Base-by-base conservation (phyloP, 441 rosid species). In the Omphalea diandra region DNA sequence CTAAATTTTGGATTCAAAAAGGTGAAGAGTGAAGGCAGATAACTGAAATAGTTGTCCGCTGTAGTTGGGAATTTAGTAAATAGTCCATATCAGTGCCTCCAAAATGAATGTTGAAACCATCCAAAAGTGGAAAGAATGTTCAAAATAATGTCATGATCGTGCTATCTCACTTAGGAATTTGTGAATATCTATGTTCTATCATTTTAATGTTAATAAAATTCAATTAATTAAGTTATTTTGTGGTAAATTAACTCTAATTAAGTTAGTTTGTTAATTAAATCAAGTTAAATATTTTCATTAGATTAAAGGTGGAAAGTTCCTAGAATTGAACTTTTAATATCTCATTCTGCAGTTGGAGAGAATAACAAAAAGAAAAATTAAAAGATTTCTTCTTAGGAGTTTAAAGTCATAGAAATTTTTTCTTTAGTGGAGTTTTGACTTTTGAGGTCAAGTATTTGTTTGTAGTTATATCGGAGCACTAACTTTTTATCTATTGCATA, bases 101-200 rank as follows among this genome's bases (percentile, higher is more conserved):
- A n/a, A n/a, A 15, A 55, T 60, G 52, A 59, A 55, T 40, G 62
- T 55, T 68, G 29, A 68, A 41, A 68, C 63, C 63, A 40, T 10
- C 49, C 11, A 27, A 36, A 52, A 36, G 53, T 17, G 9, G 26
- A 26, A 58, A 40, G 17, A 54, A 17, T 0, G 26, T 10, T 47
- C 4, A 31, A 47, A 31, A 31, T 46, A n/a, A 49, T 32, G 47
- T 31, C 44, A n/a, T n/a, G n/a, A 32, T 32, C 12, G 7, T 32
- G 31, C 57, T 12, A 32, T 49, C 11, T 47, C 44, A 47, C 12
- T 65, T 20, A 41, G 22, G 33, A 22, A 7, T 43, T 26, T n/a
- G 5, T 60, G 65, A 11, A 38, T 35, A 27, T 60, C 65, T 40
- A 3, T 4, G 44, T 24, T 40, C 22, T 36, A 63, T 11, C 43